phyloP scores from a whole-genome alignment of 306 rosid species.

The Parietaria judaica region DNA sequence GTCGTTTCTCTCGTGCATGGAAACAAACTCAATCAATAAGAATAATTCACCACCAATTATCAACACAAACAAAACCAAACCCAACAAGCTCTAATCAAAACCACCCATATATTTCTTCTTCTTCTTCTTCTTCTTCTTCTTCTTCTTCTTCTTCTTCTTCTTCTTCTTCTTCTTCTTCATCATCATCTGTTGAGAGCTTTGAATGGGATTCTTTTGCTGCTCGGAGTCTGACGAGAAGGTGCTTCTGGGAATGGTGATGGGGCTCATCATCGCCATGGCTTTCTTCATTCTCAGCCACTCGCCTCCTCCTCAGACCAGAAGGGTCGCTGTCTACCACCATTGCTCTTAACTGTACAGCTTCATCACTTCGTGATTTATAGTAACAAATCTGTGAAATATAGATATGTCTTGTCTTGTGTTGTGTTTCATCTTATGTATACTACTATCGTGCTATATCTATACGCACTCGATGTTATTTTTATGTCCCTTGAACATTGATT shows the following conservation, averaged over 20 bases:
- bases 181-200: not conserved
- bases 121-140: not conserved
- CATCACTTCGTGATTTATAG: not conserved
- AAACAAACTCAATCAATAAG: too few relatives aligned
- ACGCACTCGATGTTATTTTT: too few relatives aligned
- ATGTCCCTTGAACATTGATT: too few relatives aligned
- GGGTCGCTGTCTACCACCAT: conserved; percentile 26
- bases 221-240: not conserved
- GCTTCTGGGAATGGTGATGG: conserved; percentile 29
- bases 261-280: conserved; percentile 30
- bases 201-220: conserved; percentile 9
- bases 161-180: not conserved
- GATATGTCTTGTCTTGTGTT: not conserved
- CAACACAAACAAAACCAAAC: too few relatives aligned
- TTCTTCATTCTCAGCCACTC: conserved; percentile 24
- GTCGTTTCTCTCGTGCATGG: too few relatives aligned
- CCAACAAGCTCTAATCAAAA: too few relatives aligned
- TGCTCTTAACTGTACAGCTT: conserved; percentile 16
- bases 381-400: not conserved
- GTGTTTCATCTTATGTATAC: not conserved
- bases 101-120: not conserved
- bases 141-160: not conserved
- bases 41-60: too few relatives aligned
- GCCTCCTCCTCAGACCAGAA: conserved; percentile 14
- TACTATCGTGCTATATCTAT: too few relatives aligned